These are phyloP conservation scores for Kluyveromyces lactis DNA, from an alignment of 805 yeast genomes.

Conservation along the genomic window DNA sequence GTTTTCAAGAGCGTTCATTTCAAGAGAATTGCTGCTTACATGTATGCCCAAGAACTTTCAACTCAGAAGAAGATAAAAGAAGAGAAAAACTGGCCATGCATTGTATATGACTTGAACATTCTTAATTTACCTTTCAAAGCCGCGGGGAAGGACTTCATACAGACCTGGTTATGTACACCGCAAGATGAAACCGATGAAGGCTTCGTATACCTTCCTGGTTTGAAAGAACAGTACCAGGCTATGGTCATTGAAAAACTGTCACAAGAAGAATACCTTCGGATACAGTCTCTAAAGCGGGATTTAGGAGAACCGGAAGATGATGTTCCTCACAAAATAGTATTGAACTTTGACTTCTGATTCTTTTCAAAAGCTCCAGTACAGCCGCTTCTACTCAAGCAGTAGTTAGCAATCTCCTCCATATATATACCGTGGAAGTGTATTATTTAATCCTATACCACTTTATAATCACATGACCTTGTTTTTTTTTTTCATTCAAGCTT, in stretches of 20 bases:
- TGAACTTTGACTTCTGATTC: not conserved
- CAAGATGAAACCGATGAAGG: not conserved
- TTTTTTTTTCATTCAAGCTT: not conserved
- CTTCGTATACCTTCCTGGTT: not conserved
- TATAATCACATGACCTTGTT: too few relatives aligned
- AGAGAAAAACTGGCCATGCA: constrained; percentile 1
- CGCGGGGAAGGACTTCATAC: not conserved
- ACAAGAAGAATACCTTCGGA: not conserved
- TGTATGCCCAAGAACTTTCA: not conserved
- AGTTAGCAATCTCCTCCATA: too few relatives aligned
- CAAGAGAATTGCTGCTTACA: not conserved
- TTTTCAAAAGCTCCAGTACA: too few relatives aligned
- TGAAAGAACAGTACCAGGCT: constrained; percentile 1
- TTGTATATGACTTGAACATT: constrained; percentile 1
- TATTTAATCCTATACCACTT: too few relatives aligned
- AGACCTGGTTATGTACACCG: not conserved
- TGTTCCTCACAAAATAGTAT: not conserved
- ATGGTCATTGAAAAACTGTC: not conserved
- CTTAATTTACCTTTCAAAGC: constrained; percentile 1
- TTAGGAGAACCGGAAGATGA: not conserved
- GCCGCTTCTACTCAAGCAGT: too few relatives aligned
- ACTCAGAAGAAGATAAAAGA: not conserved
- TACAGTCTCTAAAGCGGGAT: not conserved
- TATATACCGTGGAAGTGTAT: too few relatives aligned
- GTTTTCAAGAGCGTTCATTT: not conserved